phyloP scores from a whole-genome alignment of 2,329 filamentous ascomycete genomes.

The Aspergillus thermomutatus region DNA sequence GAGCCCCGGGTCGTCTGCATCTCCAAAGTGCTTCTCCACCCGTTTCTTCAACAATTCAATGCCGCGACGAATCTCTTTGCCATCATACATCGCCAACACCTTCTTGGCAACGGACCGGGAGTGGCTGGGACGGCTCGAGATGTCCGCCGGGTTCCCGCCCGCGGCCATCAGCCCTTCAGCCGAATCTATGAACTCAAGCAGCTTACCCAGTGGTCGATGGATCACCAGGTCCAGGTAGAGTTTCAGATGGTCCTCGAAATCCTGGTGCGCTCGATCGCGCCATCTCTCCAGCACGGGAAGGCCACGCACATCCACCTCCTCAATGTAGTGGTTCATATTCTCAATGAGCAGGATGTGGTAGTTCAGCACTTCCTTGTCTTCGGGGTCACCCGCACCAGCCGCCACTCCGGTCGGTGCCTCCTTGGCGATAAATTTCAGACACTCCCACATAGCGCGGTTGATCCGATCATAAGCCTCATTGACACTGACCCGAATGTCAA shows the following conservation, averaged over 20 bases:
- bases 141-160: slow-evolving; percentile 52
- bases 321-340: slow-evolving; percentile 97
- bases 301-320: slow-evolving; percentile 75
- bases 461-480: slow-evolving; percentile 86
- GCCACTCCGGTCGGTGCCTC: slow-evolving; percentile 53
- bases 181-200: slow-evolving; percentile 88
- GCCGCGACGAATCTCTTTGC: slow-evolving; percentile 82
- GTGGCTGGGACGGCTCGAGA: slow-evolving; percentile 79
- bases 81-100: slow-evolving; percentile 73
- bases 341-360: slow-evolving; percentile 97
- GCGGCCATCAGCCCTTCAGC: slow-evolving; percentile 69
- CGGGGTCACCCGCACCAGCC: slow-evolving; percentile 58
- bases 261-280: slow-evolving; percentile 71
- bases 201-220: slow-evolving; percentile 80
- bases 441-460: slow-evolving; percentile 95
- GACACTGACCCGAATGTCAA: slow-evolving; percentile 71
- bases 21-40: slow-evolving; percentile 96
- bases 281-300: slow-evolving; percentile 78
- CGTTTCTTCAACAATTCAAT: slow-evolving; percentile 84
- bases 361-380: slow-evolving; percentile 95
- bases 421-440: slow-evolving; percentile 88
- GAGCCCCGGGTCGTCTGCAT: slow-evolving; percentile 71
- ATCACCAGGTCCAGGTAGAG: slow-evolving; percentile 87
- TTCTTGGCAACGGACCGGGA: slow-evolving; percentile 82
- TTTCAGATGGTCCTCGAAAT: slow-evolving; percentile 81